A percentile compares a stretch with the other conserved stretches of the same genome.
Evolutionary conservation across 179 eudicot genomes (phyloP).

Genomic region (Beta corolliflora): DNA sequence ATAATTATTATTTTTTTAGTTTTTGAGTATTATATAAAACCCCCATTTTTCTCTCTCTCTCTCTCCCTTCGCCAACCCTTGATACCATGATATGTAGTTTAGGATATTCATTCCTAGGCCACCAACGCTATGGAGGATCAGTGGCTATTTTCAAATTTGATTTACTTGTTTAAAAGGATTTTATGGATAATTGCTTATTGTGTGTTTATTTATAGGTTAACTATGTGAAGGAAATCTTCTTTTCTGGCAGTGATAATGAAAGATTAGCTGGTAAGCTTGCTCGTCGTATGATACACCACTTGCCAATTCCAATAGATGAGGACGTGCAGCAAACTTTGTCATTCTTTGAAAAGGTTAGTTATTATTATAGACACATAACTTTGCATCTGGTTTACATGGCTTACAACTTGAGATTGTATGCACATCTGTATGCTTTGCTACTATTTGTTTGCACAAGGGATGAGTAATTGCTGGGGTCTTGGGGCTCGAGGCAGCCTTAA

Average conservation of each 20-base stretch:
- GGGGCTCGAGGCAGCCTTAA: not conserved
- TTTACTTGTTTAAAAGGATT: constrained; percentile 11
- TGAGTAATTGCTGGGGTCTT: not conserved
- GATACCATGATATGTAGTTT: too few relatives aligned
- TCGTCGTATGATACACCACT: constrained; percentile 73
- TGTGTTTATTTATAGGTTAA: constrained; percentile 56
- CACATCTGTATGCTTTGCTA: not conserved
- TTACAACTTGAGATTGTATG: not conserved
- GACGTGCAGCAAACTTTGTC: constrained; percentile 84
- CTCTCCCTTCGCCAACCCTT: too few relatives aligned
- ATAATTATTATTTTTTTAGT: too few relatives aligned
- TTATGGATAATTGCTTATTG: constrained; percentile 32
- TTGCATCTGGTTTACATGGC: not conserved
- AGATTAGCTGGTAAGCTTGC: constrained; percentile 53
- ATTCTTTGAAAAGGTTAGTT: constrained; percentile 78
- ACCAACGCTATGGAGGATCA: too few relatives aligned
- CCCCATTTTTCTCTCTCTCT: too few relatives aligned
- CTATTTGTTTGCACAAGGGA: not conserved
- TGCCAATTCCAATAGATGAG: constrained; percentile 76
- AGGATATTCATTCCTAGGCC: too few relatives aligned
- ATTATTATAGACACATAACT: not conserved
- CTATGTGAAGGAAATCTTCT: constrained; percentile 74
- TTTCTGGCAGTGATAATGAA: constrained; percentile 54
- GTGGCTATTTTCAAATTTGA: not conserved
- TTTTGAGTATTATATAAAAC: too few relatives aligned